Evolutionary conservation across 208 protist genomes (phyloP).

Genomic region (Leishmania tarentolae): DNA sequence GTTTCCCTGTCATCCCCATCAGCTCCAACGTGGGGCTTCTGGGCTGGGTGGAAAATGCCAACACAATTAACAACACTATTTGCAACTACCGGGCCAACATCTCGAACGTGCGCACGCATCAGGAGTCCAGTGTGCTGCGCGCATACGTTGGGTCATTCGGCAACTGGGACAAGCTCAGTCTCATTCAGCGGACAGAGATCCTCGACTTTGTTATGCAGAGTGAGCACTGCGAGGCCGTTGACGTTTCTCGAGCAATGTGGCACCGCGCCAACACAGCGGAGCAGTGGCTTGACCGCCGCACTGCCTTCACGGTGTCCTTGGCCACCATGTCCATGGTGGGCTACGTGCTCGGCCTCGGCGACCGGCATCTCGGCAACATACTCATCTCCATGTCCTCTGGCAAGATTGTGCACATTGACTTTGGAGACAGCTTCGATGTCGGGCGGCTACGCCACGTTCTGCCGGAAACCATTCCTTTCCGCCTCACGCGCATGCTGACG

Average conservation of each 20-base stretch:
- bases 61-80: conserved; percentile 99
- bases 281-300: conserved; percentile 98
- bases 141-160: conserved; percentile 91
- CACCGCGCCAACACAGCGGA: conserved; percentile 96
- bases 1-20: conserved; percentile 99
- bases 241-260: conserved; percentile 95
- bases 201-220: conserved; percentile 98
- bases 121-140: conserved; percentile 79
- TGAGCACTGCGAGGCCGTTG: conserved; percentile 85
- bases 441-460: conserved; percentile 98
- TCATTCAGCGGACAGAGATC: conserved; percentile 96
- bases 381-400: conserved; percentile 98
- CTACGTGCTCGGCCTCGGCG: conserved; percentile 96
- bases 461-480: conserved; percentile 99
- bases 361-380: conserved; percentile 99
- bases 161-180: conserved; percentile 87
- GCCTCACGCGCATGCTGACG: conserved; percentile 99
- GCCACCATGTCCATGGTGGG: conserved; percentile 99
- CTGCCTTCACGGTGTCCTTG: conserved; percentile 98
- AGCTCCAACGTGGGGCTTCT: conserved; percentile 99
- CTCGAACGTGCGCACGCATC: conserved; percentile 85
- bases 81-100: conserved; percentile 96
- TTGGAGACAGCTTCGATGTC: conserved; percentile 99
- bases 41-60: conserved; percentile 98
- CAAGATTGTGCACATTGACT: conserved; percentile 99